A percentile compares a stretch with the other conserved stretches of the same genome.
These are phyloP conservation scores for Chytridiales sp. DNA, from an alignment of 371 early-diverging fungal species.

Conservation along the genomic window DNA sequence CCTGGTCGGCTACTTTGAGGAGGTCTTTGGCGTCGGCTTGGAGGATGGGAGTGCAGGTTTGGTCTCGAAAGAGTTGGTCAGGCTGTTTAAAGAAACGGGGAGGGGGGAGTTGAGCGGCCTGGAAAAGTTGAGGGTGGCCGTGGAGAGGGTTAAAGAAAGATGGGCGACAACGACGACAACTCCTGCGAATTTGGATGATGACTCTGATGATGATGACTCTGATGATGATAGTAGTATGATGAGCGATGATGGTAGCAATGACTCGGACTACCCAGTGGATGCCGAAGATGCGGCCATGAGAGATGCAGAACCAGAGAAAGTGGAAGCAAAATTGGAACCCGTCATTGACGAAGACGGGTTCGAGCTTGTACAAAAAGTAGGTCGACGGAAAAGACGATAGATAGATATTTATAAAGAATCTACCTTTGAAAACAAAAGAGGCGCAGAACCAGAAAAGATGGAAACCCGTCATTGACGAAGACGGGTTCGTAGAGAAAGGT, in stretches of 20 bases:
- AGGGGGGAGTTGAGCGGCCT: slow-evolving; percentile 10
- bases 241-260: slow-evolving; percentile 19
- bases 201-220: slow-evolving; percentile 18
- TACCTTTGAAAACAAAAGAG: too few species aligned
- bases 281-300: slow-evolving; percentile 26
- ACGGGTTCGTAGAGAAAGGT: too few species aligned
- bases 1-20: slow-evolving; percentile 41
- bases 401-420: too few species aligned
- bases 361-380: slow-evolving; percentile 31
- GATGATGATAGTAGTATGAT: too few species aligned
- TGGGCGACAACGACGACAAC: not conserved
- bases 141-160: slow-evolving; percentile 16
- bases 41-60: slow-evolving; percentile 43
- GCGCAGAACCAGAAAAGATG: slow-evolving; percentile 2
- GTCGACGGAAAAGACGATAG: slow-evolving; percentile 10
- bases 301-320: slow-evolving; percentile 7
- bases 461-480: slow-evolving; percentile 41
- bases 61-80: slow-evolving; percentile 31
- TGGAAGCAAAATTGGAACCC: slow-evolving; percentile 17
- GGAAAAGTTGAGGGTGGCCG: not conserved
- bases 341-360: slow-evolving; percentile 49
- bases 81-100: slow-evolving; percentile 29
- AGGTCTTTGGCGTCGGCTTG: slow-evolving; percentile 39
- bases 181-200: too few species aligned
- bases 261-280: too few species aligned